phyloP scores from a whole-genome alignment of 2,329 filamentous ascomycete species.

The Ascomycota sp. region DNA sequence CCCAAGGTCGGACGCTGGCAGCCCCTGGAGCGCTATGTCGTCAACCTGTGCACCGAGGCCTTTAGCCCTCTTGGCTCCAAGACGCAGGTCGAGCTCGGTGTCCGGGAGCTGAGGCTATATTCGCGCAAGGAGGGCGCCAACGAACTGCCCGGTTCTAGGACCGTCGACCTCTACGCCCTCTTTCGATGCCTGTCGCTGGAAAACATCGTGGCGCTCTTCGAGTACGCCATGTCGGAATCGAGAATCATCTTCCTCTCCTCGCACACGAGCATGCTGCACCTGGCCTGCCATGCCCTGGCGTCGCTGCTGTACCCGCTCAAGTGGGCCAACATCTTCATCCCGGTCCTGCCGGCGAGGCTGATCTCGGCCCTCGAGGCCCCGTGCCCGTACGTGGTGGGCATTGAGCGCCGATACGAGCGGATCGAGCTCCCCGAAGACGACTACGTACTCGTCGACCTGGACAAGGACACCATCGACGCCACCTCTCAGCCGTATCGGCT shows the following conservation, averaged over 20 bases:
- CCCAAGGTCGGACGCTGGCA: slow-evolving; percentile 89
- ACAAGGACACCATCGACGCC: slow-evolving; percentile 76
- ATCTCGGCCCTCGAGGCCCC: slow-evolving; percentile 84
- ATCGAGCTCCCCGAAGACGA: slow-evolving; percentile 83
- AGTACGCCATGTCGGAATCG: slow-evolving; percentile 82
- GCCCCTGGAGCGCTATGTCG: slow-evolving; percentile 85
- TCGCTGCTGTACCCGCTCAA: slow-evolving; percentile 77
- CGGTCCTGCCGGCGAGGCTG: slow-evolving; percentile 68
- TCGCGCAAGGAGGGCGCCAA: slow-evolving; percentile 84
- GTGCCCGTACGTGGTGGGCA: slow-evolving; percentile 91
- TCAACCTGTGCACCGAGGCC: slow-evolving; percentile 91
- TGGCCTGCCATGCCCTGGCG: slow-evolving; percentile 72
- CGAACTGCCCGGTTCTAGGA: slow-evolving; percentile 79
- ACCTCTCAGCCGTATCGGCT: slow-evolving; percentile 58
- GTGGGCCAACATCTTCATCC: slow-evolving; percentile 90
- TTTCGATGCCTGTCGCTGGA: slow-evolving; percentile 80
- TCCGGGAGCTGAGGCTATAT: slow-evolving; percentile 79
- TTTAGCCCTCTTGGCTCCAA: slow-evolving; percentile 82
- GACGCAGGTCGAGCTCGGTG: slow-evolving; percentile 81
- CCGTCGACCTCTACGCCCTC: slow-evolving; percentile 77
- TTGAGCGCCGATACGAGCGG: slow-evolving; percentile 77
- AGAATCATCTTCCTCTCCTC: slow-evolving; percentile 92
- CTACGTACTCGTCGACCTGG: slow-evolving; percentile 84
- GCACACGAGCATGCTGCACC: slow-evolving; percentile 87
- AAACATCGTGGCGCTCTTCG: slow-evolving; percentile 81